Evolutionary conservation across 331 rosid species (phyloP).

Genomic region (Quercus tomentella): DNA sequence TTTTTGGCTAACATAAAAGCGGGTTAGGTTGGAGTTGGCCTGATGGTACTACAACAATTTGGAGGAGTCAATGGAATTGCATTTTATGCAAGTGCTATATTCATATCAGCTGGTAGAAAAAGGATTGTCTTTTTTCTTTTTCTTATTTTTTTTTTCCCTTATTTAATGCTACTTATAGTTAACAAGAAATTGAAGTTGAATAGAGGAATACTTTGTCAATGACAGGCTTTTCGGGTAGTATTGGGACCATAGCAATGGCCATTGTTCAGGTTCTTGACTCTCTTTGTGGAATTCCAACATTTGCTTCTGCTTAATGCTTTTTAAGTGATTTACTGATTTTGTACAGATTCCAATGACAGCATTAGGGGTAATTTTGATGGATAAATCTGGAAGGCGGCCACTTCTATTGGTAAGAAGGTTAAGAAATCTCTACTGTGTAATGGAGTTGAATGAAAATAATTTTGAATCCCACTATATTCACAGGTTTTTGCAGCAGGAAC

Average conservation of each 20-base stretch:
- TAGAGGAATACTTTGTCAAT: slow-evolving; percentile 14
- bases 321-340: background rate
- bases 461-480: slow-evolving; percentile 8
- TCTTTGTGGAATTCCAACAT: slow-evolving; percentile 10
- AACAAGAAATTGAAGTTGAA: background rate
- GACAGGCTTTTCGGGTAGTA: slow-evolving; percentile 69
- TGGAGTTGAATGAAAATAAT: background rate
- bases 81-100: slow-evolving; percentile 65
- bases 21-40: slow-evolving; percentile 74
- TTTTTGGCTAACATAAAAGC: background rate
- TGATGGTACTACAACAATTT: slow-evolving; percentile 81
- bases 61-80: slow-evolving; percentile 80
- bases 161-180: slow-evolving; percentile 6
- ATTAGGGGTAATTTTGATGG: slow-evolving; percentile 64
- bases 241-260: slow-evolving; percentile 79
- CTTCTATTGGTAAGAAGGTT: slow-evolving; percentile 57
- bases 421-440: background rate
- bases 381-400: slow-evolving; percentile 72
- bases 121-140: background rate
- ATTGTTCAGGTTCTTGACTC: slow-evolving; percentile 58
- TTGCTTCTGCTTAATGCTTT: slow-evolving; percentile 14
- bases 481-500: slow-evolving; percentile 76
- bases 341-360: slow-evolving; percentile 12
- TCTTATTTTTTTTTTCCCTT: background rate
- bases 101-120: too few relatives aligned